Conservation (phyloP, 2,329 filamentous ascomycete species). For the Coleophoma cylindrospora region DNA sequence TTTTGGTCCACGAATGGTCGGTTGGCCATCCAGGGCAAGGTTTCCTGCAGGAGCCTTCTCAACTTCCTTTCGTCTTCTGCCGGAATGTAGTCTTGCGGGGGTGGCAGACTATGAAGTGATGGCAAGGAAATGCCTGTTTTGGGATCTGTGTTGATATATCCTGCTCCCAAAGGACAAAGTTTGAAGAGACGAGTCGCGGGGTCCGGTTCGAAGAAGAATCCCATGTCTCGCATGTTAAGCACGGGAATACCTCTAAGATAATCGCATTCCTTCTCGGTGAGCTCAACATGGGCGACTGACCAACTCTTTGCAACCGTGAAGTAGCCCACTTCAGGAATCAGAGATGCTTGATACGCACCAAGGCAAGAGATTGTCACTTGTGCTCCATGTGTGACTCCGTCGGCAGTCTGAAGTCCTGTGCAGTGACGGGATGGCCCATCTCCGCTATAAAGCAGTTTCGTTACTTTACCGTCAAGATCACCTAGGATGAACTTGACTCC, state of each 20-base stretch:
- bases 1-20: slow-evolving; percentile 40
- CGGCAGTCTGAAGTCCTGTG: neutral
- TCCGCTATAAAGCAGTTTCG: slow-evolving; percentile 30
- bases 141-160: slow-evolving; percentile 39
- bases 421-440: slow-evolving; percentile 21
- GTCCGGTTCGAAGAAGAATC: slow-evolving; percentile 49
- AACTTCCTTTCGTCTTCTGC: slow-evolving; percentile 39
- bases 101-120: slow-evolving; percentile 22
- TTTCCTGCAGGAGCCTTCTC: slow-evolving; percentile 36
- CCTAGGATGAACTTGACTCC: slow-evolving; percentile 21
- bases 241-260: slow-evolving; percentile 42
- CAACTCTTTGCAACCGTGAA: slow-evolving; percentile 40
- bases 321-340: slow-evolving; percentile 35
- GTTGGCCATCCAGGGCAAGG: slow-evolving; percentile 39
- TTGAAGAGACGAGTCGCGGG: slow-evolving; percentile 42
- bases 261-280: slow-evolving; percentile 39
- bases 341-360: slow-evolving; percentile 34
- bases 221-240: slow-evolving; percentile 44
- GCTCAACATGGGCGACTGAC: slow-evolving; percentile 44
- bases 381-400: slow-evolving; percentile 25
- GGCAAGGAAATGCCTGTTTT: slow-evolving; percentile 35
- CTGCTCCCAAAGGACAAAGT: slow-evolving; percentile 43
- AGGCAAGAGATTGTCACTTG: slow-evolving; percentile 35
- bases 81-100: slow-evolving; percentile 33
- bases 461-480: slow-evolving; percentile 27